Conservation (phyloP, 1,284 basidiomycete species). For the Phellopilus nigrolimitatus region DNA sequence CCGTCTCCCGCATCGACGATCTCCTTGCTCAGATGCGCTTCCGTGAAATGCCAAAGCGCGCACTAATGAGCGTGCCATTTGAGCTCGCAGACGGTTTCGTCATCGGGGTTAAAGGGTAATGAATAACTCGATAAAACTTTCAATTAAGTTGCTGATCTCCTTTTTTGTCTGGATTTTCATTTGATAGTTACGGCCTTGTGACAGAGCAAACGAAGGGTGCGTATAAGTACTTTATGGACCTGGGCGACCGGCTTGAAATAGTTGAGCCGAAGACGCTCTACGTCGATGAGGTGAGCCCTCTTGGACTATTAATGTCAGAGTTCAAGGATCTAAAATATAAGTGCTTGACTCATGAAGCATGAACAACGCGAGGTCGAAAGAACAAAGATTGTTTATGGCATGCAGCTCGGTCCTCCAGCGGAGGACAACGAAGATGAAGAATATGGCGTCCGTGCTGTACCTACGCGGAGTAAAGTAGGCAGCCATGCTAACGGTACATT, state of each 20-base stretch:
- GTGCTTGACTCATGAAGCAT: constrained; percentile 40
- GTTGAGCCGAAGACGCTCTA: constrained; percentile 67
- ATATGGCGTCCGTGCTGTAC: constrained; percentile 38
- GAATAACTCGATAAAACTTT: constrained; percentile 7
- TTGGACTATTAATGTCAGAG: background rate
- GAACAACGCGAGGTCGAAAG: constrained; percentile 56
- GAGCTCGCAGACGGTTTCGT: constrained; percentile 76
- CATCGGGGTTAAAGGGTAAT: constrained; percentile 89
- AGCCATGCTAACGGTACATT: background rate
- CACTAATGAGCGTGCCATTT: constrained; percentile 79
- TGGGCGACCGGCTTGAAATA: constrained; percentile 73
- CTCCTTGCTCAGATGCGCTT: constrained; percentile 81
- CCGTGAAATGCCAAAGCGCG: constrained; percentile 85
- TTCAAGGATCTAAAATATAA: too few species aligned
- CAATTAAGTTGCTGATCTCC: background rate
- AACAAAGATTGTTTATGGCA: constrained; percentile 56
- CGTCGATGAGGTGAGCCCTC: constrained; percentile 64
- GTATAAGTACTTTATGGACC: constrained; percentile 78
- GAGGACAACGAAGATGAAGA: constrained; percentile 43
- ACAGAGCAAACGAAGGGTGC: constrained; percentile 79
- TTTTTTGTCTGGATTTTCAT: constrained; percentile 12
- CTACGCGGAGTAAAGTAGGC: constrained; percentile 47
- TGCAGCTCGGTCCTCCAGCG: constrained; percentile 46
- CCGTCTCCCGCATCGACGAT: constrained; percentile 69
- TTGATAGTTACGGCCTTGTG: constrained; percentile 73